These are phyloP conservation scores for Blastobotrys serpentis DNA, from an alignment of 1,139 yeast genomes.

Conservation along the genomic window DNA sequence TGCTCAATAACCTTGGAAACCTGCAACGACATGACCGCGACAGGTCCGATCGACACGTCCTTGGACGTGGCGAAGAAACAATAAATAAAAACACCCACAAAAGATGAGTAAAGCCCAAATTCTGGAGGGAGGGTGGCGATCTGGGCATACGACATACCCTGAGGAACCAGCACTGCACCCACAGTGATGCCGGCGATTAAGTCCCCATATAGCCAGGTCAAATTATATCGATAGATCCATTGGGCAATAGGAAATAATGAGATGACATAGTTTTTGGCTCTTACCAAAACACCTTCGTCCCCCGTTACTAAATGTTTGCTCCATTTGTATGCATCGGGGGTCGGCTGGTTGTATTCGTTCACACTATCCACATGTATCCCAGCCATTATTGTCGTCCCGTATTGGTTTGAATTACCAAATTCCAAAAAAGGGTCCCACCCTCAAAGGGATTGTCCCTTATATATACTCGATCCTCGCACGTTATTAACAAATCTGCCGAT, in stretches of 20 bases:
- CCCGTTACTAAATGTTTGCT: constrained; percentile 16
- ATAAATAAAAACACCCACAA: constrained; percentile 86
- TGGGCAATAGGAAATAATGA: constrained; percentile 74
- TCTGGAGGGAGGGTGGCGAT: constrained; percentile 79
- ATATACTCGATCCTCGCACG: neutral
- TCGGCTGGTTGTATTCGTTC: constrained; percentile 24
- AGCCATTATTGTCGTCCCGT: neutral
- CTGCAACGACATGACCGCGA: constrained; percentile 91
- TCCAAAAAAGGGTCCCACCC: neutral
- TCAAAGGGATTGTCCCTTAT: neutral
- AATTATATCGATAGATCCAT: constrained; percentile 85
- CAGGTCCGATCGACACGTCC: constrained; percentile 96
- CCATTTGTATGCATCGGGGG: constrained; percentile 20
- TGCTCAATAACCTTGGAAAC: constrained; percentile 73
- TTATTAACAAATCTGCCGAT: neutral
- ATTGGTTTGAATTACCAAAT: neutral
- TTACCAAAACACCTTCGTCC: constrained; percentile 41
- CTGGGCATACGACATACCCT: constrained; percentile 92
- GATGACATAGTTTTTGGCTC: constrained; percentile 47
- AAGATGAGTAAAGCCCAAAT: constrained; percentile 87
- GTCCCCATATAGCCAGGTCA: constrained; percentile 77
- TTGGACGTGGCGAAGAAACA: constrained; percentile 92
- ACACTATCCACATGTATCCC: constrained; percentile 9
- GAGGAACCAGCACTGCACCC: constrained; percentile 91
- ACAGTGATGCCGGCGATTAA: constrained; percentile 90